Conservation (phyloP, 2,329 filamentous ascomycete species). For the Paraphoma chrysanthemicola region DNA sequence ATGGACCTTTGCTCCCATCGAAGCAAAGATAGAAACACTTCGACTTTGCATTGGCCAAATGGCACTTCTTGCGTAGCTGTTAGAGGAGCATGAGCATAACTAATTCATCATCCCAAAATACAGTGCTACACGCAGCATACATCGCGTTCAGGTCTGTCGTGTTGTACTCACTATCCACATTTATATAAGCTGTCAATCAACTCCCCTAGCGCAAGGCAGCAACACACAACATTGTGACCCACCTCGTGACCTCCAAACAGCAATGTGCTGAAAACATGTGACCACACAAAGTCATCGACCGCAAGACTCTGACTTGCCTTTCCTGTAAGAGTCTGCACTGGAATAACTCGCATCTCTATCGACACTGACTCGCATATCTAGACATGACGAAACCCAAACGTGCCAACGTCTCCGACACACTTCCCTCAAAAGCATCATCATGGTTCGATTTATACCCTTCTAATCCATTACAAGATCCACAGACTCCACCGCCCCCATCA, state of each 20-base stretch:
- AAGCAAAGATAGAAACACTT: neutral
- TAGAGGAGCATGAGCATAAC: neutral
- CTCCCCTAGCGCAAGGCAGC: neutral
- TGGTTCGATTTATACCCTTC: neutral
- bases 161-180: too few relatives aligned
- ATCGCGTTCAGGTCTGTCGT: too few relatives aligned
- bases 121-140: too few relatives aligned
- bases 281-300: neutral
- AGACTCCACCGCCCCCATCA: neutral
- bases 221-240: neutral
- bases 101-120: neutral
- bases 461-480: neutral
- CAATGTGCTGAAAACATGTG: neutral
- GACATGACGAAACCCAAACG: neutral
- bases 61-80: neutral
- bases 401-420: neutral
- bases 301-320: neutral
- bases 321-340: neutral
- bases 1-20: too few relatives aligned
- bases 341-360: neutral
- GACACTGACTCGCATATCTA: neutral
- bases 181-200: neutral
- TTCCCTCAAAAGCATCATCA: neutral
- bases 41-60: neutral
- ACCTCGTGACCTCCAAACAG: neutral